These are phyloP conservation scores for Aspergillus caelatus DNA, from an alignment of 2,329 filamentous ascomycete genomes.

Conservation along the genomic window DNA sequence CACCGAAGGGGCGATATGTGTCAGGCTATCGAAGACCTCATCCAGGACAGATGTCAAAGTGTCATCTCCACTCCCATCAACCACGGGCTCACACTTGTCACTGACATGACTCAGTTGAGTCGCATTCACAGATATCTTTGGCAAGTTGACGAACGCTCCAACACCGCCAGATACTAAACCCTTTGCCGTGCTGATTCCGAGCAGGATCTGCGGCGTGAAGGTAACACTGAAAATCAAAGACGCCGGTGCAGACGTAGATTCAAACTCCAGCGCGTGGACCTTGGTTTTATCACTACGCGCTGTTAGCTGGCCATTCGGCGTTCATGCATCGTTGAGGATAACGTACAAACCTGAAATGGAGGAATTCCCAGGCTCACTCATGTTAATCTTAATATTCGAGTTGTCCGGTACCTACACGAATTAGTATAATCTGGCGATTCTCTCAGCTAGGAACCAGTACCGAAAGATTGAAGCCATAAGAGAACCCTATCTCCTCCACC, in stretches of 20 bases:
- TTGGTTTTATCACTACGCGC: constrained; percentile 17
- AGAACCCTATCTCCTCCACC: constrained; percentile 18
- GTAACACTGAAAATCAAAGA: constrained; percentile 15
- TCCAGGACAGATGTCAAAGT: background rate
- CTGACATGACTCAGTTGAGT: constrained; percentile 21
- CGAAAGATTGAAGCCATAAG: constrained; percentile 24
- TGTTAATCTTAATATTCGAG: constrained; percentile 20
- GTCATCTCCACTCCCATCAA: background rate
- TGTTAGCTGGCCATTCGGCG: background rate
- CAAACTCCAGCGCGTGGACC: constrained; percentile 21
- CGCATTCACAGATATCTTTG: constrained; percentile 24
- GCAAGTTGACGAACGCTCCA: constrained; percentile 26
- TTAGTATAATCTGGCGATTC: background rate
- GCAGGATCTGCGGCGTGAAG: constrained; percentile 24
- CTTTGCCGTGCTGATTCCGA: constrained; percentile 15
- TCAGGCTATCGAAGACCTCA: constrained; percentile 15
- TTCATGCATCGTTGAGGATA: background rate
- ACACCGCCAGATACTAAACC: constrained; percentile 21
- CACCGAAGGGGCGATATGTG: constrained; percentile 20
- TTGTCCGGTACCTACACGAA: constrained; percentile 18
- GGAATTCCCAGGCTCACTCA: constrained; percentile 18
- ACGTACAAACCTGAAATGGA: constrained; percentile 38
- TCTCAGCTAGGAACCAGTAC: constrained; percentile 8
- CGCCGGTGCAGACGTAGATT: constrained; percentile 13
- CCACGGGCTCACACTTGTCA: constrained; percentile 20